Percentiles rank a stretch among this genome's conserved stretches.
These are phyloP conservation scores for Pythium sukuiense DNA, from an alignment of 352 stramenopile species.

Conservation along the genomic window DNA sequence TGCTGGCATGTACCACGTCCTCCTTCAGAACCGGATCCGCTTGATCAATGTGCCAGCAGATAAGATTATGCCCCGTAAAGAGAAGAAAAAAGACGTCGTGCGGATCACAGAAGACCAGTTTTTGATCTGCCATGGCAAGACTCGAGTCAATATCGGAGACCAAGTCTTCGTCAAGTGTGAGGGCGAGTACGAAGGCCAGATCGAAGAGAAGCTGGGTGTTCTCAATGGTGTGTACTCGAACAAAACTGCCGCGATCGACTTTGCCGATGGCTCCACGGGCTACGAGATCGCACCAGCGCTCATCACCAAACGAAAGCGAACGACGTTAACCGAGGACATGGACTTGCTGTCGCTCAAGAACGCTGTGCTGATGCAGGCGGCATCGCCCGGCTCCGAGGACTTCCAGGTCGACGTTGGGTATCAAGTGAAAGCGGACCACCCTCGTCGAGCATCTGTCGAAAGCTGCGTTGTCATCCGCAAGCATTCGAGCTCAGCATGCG, in stretches of 20 bases:
- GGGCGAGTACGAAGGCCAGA: constrained; percentile 44
- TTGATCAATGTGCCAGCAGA: constrained; percentile 66
- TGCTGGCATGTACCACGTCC: constrained; percentile 45
- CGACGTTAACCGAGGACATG: constrained; percentile 39
- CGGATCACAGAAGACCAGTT: constrained; percentile 76
- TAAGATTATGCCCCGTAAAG: constrained; percentile 55
- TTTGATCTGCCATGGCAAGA: constrained; percentile 56
- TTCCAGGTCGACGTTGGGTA: constrained; percentile 64
- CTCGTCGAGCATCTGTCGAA: constrained; percentile 55
- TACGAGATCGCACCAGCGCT: constrained; percentile 58
- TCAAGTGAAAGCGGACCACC: constrained; percentile 75
- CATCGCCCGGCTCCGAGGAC: constrained; percentile 7
- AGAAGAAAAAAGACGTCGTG: constrained; percentile 57
- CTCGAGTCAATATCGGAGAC: constrained; percentile 76
- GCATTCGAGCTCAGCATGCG: constrained; percentile 57
- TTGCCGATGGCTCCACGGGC: constrained; percentile 70
- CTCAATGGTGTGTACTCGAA: constrained; percentile 82
- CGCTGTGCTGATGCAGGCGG: constrained; percentile 68
- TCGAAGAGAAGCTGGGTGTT: constrained; percentile 66
- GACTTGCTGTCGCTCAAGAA: constrained; percentile 76
- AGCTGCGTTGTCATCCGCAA: constrained; percentile 71
- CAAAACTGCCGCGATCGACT: constrained; percentile 69
- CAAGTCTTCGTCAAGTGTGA: constrained; percentile 72
- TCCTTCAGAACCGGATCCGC: constrained; percentile 68
- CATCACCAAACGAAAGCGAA: constrained; percentile 60